phyloP scores from a whole-genome alignment of 2,329 filamentous ascomycete species.

The Colletotrichum falcatum region DNA sequence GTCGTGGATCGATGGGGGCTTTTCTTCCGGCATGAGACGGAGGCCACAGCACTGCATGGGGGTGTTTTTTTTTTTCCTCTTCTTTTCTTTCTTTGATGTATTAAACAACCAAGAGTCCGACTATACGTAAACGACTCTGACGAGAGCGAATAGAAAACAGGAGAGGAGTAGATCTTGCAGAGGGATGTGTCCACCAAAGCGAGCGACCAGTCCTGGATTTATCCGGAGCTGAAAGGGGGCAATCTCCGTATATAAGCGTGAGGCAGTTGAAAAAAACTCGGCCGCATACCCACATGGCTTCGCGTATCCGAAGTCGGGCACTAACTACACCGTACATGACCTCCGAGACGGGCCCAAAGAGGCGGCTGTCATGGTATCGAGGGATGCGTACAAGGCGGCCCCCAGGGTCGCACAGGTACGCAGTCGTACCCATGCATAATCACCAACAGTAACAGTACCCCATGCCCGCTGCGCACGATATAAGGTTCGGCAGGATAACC shows the following conservation, averaged over 20 bases:
- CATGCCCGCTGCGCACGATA: no score
- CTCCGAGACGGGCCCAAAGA: conserved; percentile 19
- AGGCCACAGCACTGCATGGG: conserved; percentile 2
- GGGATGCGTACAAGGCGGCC: no score
- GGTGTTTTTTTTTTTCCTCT: no score
- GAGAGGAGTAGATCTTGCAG: conserved; percentile 11
- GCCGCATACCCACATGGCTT: conserved; percentile 18
- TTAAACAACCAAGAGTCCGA: conserved; percentile 18
- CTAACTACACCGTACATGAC: background rate
- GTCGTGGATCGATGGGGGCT: background rate
- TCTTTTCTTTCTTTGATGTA: no score
- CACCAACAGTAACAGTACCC: no score
- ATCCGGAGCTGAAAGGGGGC: background rate
- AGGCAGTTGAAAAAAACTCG: background rate
- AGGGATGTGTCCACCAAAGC: conserved; percentile 11
- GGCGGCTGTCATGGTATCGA: background rate
- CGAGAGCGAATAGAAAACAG: background rate
- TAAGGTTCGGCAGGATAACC: no score
- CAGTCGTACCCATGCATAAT: no score
- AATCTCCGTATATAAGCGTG: conserved; percentile 24
- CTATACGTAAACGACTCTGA: conserved; percentile 22
- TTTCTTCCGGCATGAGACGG: conserved; percentile 10
- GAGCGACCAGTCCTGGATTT: background rate
- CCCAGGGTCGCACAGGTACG: no score
- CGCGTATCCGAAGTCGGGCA: conserved; percentile 32